Conservation (phyloP, 305 asterid species). For the Striga hermonthica region DNA sequence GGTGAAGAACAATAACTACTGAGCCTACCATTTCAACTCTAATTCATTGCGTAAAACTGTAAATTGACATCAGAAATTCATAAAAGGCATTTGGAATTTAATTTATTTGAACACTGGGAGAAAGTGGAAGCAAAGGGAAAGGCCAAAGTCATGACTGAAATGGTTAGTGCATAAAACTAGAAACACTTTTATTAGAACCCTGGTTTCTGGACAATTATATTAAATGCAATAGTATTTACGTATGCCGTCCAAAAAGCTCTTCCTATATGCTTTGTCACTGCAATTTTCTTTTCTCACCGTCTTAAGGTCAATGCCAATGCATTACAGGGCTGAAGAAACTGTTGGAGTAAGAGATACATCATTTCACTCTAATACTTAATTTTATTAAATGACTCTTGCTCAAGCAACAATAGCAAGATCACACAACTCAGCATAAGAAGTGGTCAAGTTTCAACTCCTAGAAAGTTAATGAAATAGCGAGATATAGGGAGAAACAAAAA, state of each 20-base stretch:
- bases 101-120: background rate
- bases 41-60: too few species aligned
- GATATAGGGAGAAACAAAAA: background rate
- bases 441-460: background rate
- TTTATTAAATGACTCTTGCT: constrained; percentile 9
- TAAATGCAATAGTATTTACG: background rate
- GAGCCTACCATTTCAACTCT: too few species aligned
- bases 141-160: constrained; percentile 5
- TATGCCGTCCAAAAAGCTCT: constrained; percentile 14
- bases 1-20: too few species aligned
- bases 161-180: constrained; percentile 1
- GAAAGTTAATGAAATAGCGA: background rate
- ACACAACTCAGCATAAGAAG: constrained; percentile 5
- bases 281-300: constrained; percentile 1
- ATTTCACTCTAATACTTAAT: background rate
- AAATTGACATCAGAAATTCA: background rate
- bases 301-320: constrained; percentile 9
- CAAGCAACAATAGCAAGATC: constrained; percentile 20
- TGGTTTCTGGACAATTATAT: background rate
- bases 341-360: constrained; percentile 5
- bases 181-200: constrained; percentile 6
- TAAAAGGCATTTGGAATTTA: background rate
- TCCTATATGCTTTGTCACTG: background rate
- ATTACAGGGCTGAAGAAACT: background rate
- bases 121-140: constrained; percentile 10